These are phyloP conservation scores for Talaromyces sp. DNA, from an alignment of 2,329 filamentous ascomycete species.

Conservation along the genomic window DNA sequence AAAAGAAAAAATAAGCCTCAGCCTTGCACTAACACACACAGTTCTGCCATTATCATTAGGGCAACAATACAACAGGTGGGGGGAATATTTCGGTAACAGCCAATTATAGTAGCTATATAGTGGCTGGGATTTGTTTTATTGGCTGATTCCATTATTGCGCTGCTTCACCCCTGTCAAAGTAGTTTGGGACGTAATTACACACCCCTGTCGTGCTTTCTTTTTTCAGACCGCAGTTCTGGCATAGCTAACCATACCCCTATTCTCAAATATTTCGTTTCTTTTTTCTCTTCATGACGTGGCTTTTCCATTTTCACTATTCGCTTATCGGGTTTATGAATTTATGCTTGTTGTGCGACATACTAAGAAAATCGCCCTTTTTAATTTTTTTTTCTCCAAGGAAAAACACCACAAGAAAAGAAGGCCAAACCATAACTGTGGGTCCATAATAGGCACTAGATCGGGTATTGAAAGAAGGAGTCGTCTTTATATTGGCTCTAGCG, in stretches of 20 bases:
- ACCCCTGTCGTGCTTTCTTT: too few relatives aligned
- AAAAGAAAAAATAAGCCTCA: not conserved
- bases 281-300: not conserved
- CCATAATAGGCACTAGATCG: too few relatives aligned
- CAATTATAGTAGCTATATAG: not conserved
- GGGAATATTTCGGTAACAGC: not conserved
- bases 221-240: not conserved
- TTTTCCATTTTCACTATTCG: not conserved
- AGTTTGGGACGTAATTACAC: not conserved
- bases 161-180: not conserved
- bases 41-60: too few relatives aligned
- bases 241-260: not conserved
- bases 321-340: not conserved
- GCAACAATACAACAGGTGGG: not conserved
- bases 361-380: too few relatives aligned
- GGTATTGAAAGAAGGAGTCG: too few relatives aligned
- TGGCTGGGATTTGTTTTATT: not conserved
- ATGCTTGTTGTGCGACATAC: too few relatives aligned
- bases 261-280: not conserved
- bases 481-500: too few relatives aligned
- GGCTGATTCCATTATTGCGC: conserved; percentile 13
- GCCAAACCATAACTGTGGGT: too few relatives aligned
- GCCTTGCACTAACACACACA: too few relatives aligned
- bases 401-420: too few relatives aligned
- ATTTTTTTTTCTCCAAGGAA: too few relatives aligned